Base-by-base conservation (phyloP, 2,329 filamentous ascomycete genomes). In the Xylaria sp. region DNA sequence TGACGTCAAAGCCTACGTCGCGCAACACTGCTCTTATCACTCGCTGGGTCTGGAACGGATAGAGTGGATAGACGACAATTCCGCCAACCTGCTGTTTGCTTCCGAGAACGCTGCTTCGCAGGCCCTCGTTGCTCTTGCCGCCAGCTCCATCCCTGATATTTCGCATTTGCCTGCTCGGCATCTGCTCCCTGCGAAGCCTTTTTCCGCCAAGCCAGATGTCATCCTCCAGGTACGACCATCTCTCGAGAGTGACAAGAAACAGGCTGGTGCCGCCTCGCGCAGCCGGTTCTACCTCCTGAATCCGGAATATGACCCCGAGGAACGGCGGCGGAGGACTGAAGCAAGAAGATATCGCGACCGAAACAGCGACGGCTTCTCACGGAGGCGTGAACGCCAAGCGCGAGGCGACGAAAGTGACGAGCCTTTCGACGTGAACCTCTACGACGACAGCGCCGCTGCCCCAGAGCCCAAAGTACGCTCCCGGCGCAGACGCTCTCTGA, bases 21-120 rank as follows among this genome's bases (percentile, higher is more conserved):
- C 84, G 57, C 86, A 92, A 71, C 88, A 96, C 79, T 94, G 88
- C 76, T 82, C 85, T 44, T 79, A 81, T 15, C 84, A 86, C 65
- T 77, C 83, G 62, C 84, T 90, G 66, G 12, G 44, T 8, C 58
- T 72, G 20, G 83, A 87, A 65, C 86, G 88, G 70, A 85, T 98
- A 72, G 94, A 98, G 82, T 99, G 96, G 96, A 94, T 99, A 73
- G 93, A 98, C 79, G 96, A 99, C 80, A 90, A 89, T 7, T 95
- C 94, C 0, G 93, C 94, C 71, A 98, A 98, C 78, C 84, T 98
- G 63, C 81, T 97, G 62, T 98, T 96, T 82, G 84, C 82, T 48
- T 85, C 85, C 7, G 84, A 88, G 15, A 77, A 80, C 28, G 78
- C 80, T 7, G 88, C 88, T 1, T 81, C 84, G 20, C 84, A 88